Conservation (phyloP, 306 rosid species). For the Begonia peltatifolia region DNA sequence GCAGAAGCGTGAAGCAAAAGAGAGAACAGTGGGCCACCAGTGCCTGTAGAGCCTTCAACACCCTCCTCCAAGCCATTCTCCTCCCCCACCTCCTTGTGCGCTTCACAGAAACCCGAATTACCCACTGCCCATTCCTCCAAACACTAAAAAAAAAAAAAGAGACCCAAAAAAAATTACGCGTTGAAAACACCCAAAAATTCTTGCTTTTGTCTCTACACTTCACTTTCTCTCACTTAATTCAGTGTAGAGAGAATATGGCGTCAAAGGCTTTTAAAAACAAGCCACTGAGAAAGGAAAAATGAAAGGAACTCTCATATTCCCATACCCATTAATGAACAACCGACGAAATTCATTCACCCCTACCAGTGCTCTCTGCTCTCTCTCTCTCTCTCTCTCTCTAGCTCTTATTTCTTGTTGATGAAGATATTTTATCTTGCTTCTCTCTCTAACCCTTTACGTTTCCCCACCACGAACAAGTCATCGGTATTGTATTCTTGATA, state of each 20-base stretch:
- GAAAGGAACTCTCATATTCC: neutral
- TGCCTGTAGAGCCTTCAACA: slow-evolving; percentile 79
- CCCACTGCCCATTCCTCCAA: neutral
- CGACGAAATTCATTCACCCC: slow-evolving; percentile 11
- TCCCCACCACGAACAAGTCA: neutral
- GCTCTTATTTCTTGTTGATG: neutral
- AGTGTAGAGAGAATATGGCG: slow-evolving; percentile 1
- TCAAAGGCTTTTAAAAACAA: neutral
- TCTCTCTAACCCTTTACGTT: neutral
- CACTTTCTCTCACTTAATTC: neutral
- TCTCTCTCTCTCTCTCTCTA: no score
- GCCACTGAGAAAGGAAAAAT: neutral
- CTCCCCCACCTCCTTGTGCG: neutral
- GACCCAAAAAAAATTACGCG: neutral
- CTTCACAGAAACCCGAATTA: neutral
- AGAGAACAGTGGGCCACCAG: slow-evolving; percentile 69
- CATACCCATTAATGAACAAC: slow-evolving; percentile 9
- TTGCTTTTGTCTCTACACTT: neutral
- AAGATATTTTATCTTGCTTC: neutral
- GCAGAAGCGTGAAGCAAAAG: slow-evolving; percentile 66
- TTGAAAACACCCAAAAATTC: neutral
- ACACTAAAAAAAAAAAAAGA: neutral
- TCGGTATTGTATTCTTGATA: no score
- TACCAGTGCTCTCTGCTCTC: no score
- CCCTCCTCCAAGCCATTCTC: slow-evolving; percentile 81